A percentile compares a stretch with the other conserved stretches of the same genome.
Conservation (phyloP, 805 yeast genomes). For the Cyberlindnera euphorbiiphila region DNA sequence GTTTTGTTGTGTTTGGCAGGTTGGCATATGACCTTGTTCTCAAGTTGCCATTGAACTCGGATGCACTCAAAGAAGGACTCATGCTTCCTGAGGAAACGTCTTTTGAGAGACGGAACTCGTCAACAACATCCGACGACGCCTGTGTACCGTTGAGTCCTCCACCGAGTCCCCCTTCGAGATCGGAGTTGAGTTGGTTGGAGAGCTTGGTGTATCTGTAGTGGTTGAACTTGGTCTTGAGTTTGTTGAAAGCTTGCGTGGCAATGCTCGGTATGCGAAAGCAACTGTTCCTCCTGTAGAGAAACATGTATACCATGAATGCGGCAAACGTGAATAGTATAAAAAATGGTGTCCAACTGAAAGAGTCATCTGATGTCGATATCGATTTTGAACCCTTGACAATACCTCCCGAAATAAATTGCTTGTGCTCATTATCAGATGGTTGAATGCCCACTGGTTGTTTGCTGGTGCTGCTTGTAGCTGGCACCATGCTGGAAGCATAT, state of each 20-base stretch:
- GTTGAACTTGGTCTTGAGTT: slow-evolving; percentile 16
- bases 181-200: slow-evolving; percentile 17
- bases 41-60: slow-evolving; percentile 15
- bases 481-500: slow-evolving; percentile 61
- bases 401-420: slow-evolving; percentile 23
- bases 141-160: slow-evolving; percentile 18
- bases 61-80: slow-evolving; percentile 20
- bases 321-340: slow-evolving; percentile 4
- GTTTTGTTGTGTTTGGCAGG: slow-evolving; percentile 11
- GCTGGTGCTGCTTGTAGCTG: slow-evolving; percentile 8
- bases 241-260: slow-evolving; percentile 13
- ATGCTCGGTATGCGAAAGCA: slow-evolving; percentile 17
- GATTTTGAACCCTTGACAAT: slow-evolving; percentile 6
- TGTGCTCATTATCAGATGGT: slow-evolving; percentile 25
- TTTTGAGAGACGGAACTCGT: slow-evolving; percentile 1
- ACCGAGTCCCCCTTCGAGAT: slow-evolving; percentile 27
- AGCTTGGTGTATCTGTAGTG: slow-evolving; percentile 22
- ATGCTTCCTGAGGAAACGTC: slow-evolving; percentile 21
- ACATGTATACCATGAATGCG: slow-evolving; percentile 8
- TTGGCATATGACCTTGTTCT: slow-evolving; percentile 27
- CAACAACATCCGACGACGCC: slow-evolving; percentile 2
- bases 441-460: slow-evolving; percentile 21
- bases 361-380: slow-evolving; percentile 5
- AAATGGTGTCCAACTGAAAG: slow-evolving; percentile 5
- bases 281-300: slow-evolving; percentile 11